Conservation (phyloP, 1,284 basidiomycete species). For the Porodaedalea pini region DNA sequence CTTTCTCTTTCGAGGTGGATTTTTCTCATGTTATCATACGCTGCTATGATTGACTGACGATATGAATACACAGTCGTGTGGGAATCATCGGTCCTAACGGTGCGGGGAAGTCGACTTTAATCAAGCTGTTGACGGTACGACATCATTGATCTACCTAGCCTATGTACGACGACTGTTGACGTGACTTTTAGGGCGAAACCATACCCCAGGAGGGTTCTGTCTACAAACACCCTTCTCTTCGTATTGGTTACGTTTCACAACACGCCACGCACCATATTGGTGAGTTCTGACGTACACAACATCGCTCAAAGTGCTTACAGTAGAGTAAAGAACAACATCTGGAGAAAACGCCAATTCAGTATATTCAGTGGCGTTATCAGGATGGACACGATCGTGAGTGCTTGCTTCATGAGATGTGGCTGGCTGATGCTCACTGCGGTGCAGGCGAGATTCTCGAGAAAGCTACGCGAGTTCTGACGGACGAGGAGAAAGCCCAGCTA, state of each 20-base stretch:
- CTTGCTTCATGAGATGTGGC: constrained; percentile 4
- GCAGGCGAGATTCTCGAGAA: constrained; percentile 88
- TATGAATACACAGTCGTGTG: constrained; percentile 57
- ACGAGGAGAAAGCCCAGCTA: constrained; percentile 80
- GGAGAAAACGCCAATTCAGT: constrained; percentile 92
- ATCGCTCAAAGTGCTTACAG: constrained; percentile 5
- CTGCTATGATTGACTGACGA: neutral
- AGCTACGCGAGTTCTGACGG: constrained; percentile 85
- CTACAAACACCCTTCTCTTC: constrained; percentile 93
- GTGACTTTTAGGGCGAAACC: constrained; percentile 76
- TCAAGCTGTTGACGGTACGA: constrained; percentile 88
- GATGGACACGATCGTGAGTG: constrained; percentile 93
- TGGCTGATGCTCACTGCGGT: neutral
- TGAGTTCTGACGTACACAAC: constrained; percentile 28
- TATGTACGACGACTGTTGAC: constrained; percentile 6
- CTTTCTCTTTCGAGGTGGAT: constrained; percentile 83
- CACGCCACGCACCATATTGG: constrained; percentile 96
- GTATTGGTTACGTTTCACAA: constrained; percentile 97
- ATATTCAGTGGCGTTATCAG: constrained; percentile 99
- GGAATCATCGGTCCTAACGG: constrained; percentile 91
- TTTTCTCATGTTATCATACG: constrained; percentile 22
- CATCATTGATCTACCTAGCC: constrained; percentile 11
- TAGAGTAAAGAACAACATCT: constrained; percentile 73
- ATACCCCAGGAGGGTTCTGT: constrained; percentile 90
- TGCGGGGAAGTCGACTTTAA: constrained; percentile 94